Evolutionary conservation across 306 rosid species (phyloP), one percentile per base, ranked within the genome.

Genomic region (Neltuma alba): DNA sequence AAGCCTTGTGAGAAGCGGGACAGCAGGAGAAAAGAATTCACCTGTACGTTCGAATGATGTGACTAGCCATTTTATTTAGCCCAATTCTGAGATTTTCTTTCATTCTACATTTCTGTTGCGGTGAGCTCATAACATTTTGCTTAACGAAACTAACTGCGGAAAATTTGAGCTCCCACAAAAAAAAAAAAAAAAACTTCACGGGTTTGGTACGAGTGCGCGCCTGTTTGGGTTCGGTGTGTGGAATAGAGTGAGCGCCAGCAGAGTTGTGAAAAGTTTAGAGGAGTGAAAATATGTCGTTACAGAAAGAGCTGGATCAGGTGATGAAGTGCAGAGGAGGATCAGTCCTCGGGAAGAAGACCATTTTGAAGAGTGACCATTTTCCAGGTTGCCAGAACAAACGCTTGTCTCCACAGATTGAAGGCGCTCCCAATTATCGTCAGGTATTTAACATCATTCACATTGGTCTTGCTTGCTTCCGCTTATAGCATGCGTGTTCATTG

Each of bases 341-440:
- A 11, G 98, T 94, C 7, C 72, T 94, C 25, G 98, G 98, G 10
- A 94, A 94, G 89, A 90, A 90, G 84, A 94, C 98, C 20, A 94
- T 94, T 88, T 90, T 94, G 27, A 94, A 94, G 78, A 92, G 97
- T 69, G 98, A 94, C 93, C 98, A 94, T 79, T 94, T 94, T 76
- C 98, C 98, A 6, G 98, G 98, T 55, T 94, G 98, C 80, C 98
- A 94, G 86, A 92, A 94, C 81, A 94, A 92, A 75, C 98, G 97
- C 36, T 75, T 94, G 75, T 84, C 84, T 33, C 94, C 98, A 73
- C 97, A 90, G 76, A 90, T 94, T 83, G 96, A 90, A 14, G 98
- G 98, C n/a, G 98, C 98, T 88, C 97, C 98, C 37, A 94, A 94
- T 85, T 94, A 94, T 75, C 98, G 98, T 30, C 97, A 90, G 89